A percentile compares a stretch with the other conserved stretches of the same genome.
These are phyloP conservation scores for Trichocladium uniseriatum DNA, from an alignment of 495 filamentous ascomycete genomes.

Conservation along the genomic window DNA sequence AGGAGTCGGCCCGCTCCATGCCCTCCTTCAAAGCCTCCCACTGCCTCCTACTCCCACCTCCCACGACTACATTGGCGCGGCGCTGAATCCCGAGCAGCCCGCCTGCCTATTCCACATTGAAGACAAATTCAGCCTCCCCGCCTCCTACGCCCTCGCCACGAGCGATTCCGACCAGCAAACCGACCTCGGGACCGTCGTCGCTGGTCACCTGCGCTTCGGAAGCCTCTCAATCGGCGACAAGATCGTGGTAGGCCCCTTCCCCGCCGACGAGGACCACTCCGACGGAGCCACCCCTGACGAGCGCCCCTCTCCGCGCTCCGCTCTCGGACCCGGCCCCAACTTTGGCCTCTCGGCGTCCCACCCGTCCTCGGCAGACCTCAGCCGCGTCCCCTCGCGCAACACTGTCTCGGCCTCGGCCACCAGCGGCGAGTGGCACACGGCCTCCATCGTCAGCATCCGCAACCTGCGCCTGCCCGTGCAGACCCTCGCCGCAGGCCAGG, in stretches of 20 bases:
- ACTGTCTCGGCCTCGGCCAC: conserved; percentile 36
- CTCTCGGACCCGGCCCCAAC: neutral
- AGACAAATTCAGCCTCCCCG: conserved; percentile 56
- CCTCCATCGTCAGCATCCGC: conserved; percentile 75
- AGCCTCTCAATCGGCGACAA: conserved; percentile 68
- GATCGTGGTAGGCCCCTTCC: conserved; percentile 72
- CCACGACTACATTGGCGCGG: conserved; percentile 34
- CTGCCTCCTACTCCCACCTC: conserved; percentile 49
- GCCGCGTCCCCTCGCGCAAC: conserved; percentile 31
- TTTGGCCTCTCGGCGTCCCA: conserved; percentile 35
- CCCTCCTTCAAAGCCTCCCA: conserved; percentile 68
- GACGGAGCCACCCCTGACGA: conserved; percentile 30
- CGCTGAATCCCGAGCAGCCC: conserved; percentile 42
- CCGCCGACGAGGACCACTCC: conserved; percentile 26
- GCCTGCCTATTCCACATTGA: conserved; percentile 74
- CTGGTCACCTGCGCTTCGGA: conserved; percentile 74
- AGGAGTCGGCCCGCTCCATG: conserved; percentile 73
- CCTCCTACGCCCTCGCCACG: conserved; percentile 36
- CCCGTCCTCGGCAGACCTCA: conserved; percentile 35
- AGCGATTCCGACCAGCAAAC: conserved; percentile 27
- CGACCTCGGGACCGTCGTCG: conserved; percentile 53
- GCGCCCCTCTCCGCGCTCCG: conserved; percentile 1
- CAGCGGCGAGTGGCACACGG: conserved; percentile 62
- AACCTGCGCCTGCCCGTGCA: conserved; percentile 80
- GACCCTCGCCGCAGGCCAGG: conserved; percentile 67